Evolutionary conservation across 2,329 filamentous ascomycete genomes (phyloP), one percentile per base, ranked within the genome.

Genomic region (Juglanconis juglandina): DNA sequence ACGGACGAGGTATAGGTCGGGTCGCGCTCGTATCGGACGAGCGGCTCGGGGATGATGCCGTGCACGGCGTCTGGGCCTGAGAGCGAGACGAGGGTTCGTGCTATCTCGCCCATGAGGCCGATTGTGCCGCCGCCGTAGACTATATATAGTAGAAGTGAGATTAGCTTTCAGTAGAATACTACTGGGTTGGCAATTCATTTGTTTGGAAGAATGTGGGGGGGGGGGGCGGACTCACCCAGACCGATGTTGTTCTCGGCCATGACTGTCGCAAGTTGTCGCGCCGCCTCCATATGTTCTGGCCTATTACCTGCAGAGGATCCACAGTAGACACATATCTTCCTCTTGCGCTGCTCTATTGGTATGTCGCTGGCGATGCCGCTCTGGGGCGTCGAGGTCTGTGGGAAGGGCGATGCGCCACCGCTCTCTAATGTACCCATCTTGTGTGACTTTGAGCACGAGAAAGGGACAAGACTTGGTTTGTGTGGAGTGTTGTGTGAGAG

Each of bases 101-200:
- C 92, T 10, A 98, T 76, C 72, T 97, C 92, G 71, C 95, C 95
- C 95, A 99, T 99, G 50, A 99, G 83, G 9, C 95, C 95, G 42
- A 92, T 87, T 2, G 94, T 98, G 70, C 95, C 95, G 67, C 95
- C 95, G 67, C 95, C 95, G 75, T 98, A 99, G 65, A 98, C 92
- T 86, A 50, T 55, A 10, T 33, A 34, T 13, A 48, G 17, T 11
- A 14, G 54, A 37, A 35, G 53, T 32, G 17, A 9, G 53, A 54
- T 69, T 59, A 62, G 56, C 46, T 37, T 56, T 13, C 3, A 47
- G 42, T 30, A 32, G 10, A 14, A 47, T 54, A 55, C 48, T n/a
- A 39, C n/a, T 17, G 54, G 24, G 24, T 24, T 24, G 24, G 24
- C 24, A 24, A 24, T 24, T 24, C 24, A 24, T 24, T 24, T 24